These are phyloP conservation scores for Mucor indicus DNA, from an alignment of 371 early-diverging fungal species.

Conservation along the genomic window DNA sequence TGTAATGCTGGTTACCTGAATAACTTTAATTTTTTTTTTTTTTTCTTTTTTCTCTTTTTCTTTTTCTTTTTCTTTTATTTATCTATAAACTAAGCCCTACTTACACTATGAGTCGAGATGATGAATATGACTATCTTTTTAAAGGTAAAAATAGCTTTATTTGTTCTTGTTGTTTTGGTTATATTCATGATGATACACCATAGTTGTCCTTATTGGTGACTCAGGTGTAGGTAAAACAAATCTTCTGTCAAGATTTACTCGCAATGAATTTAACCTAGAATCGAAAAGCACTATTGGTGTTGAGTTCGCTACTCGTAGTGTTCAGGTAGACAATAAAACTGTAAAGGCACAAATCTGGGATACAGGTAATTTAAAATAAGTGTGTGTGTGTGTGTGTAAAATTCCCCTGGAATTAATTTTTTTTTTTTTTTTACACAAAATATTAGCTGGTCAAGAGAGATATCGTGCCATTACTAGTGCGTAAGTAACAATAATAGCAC, in stretches of 20 bases:
- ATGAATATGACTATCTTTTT: constrained; percentile 95
- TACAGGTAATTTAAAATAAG: constrained; percentile 55
- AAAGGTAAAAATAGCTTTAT: constrained; percentile 60
- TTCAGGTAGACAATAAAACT: constrained; percentile 94
- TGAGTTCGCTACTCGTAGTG: constrained; percentile 98
- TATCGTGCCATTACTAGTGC: constrained; percentile 88
- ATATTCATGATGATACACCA: neutral
- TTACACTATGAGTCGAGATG: constrained; percentile 78
- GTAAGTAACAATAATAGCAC: neutral
- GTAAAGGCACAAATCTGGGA: constrained; percentile 99
- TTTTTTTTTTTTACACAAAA: too few relatives aligned
- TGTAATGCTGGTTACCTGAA: too few relatives aligned
- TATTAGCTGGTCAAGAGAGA: constrained; percentile 84
- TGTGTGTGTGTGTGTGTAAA: too few relatives aligned
- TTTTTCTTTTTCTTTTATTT: constrained; percentile 4
- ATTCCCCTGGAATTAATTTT: too few relatives aligned
- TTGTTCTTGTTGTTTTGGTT: too few relatives aligned
- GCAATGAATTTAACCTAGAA: constrained; percentile 96
- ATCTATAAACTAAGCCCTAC: neutral
- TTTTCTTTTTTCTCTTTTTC: constrained; percentile 2
- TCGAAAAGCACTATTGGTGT: constrained; percentile 99
- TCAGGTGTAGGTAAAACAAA: constrained; percentile 99
- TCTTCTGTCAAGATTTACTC: constrained; percentile 95
- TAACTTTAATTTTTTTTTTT: neutral
- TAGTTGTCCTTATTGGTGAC: constrained; percentile 99